Percentiles rank a stretch among this genome's conserved stretches.
These are phyloP conservation scores for Tetrapisispora phaffii DNA, from an alignment of 805 yeast genomes.

Conservation along the genomic window DNA sequence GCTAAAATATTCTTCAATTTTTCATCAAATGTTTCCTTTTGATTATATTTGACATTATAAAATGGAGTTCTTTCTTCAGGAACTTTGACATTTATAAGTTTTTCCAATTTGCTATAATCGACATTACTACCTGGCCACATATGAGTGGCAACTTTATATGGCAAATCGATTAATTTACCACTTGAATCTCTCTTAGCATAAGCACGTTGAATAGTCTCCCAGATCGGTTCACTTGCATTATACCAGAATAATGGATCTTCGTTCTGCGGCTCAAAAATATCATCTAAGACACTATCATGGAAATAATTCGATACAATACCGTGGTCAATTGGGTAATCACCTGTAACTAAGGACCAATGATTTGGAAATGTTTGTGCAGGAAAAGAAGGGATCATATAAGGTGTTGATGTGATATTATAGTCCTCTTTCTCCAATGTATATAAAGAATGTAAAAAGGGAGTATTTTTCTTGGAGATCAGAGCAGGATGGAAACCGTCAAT, in stretches of 20 bases:
- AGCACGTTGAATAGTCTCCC: conserved; percentile 65
- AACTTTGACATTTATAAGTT: conserved; percentile 17
- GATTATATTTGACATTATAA: conserved; percentile 53
- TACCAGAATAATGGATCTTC: conserved; percentile 64
- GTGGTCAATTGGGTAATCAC: conserved; percentile 71
- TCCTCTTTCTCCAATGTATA: conserved; percentile 39
- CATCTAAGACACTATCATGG: conserved; percentile 43
- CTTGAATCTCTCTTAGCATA: conserved; percentile 31
- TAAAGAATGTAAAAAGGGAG: conserved; percentile 63
- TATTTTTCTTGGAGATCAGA: conserved; percentile 51
- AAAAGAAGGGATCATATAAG: conserved; percentile 78
- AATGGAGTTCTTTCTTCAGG: conserved; percentile 37
- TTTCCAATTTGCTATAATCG: conserved; percentile 17
- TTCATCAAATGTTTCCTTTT: conserved; percentile 40
- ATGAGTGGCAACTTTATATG: conserved; percentile 40
- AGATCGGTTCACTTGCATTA: conserved; percentile 67
- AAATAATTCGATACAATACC: conserved; percentile 54
- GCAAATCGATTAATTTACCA: conserved; percentile 1
- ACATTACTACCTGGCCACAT: conserved; percentile 97
- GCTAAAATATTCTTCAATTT: conserved; percentile 50
- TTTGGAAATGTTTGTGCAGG: conserved; percentile 88
- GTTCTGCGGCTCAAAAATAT: conserved; percentile 47
- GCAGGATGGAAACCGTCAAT: conserved; percentile 91
- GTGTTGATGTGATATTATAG: conserved; percentile 32
- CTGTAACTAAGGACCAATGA: conserved; percentile 87